Evolutionary conservation across 257 asterid genomes (phyloP).

Genomic region (Solanum bulbocastanum): DNA sequence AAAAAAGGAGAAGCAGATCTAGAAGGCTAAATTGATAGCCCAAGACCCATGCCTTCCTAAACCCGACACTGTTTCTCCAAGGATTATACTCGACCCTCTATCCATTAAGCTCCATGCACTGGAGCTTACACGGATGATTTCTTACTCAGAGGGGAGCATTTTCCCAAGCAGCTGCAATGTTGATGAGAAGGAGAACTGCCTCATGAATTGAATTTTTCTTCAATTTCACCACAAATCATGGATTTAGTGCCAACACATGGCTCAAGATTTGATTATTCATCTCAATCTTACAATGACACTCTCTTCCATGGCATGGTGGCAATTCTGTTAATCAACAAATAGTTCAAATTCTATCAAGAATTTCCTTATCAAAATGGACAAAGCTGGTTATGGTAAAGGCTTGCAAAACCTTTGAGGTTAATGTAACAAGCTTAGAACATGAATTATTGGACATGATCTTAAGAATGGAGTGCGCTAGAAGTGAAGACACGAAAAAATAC

Average conservation of each 20-base stretch:
- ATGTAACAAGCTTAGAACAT: background rate
- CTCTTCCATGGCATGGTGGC: background rate
- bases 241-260: background rate
- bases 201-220: background rate
- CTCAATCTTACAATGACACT: background rate
- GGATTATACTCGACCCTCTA: background rate
- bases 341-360: background rate
- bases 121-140: background rate
- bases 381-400: background rate
- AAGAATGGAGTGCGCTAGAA: background rate
- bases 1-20: background rate
- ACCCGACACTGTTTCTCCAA: background rate
- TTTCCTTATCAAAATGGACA: background rate
- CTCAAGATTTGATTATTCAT: background rate
- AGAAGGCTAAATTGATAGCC: background rate
- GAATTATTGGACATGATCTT: background rate
- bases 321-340: background rate
- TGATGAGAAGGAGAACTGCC: background rate
- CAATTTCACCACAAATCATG: background rate
- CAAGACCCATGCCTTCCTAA: background rate
- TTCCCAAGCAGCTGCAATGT: background rate
- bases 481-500: background rate
- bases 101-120: background rate
- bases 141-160: background rate
- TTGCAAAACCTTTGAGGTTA: background rate